These are phyloP conservation scores for Scheffersomyces insectosa DNA, from an alignment of 1,139 yeast genomes.

Conservation along the genomic window DNA sequence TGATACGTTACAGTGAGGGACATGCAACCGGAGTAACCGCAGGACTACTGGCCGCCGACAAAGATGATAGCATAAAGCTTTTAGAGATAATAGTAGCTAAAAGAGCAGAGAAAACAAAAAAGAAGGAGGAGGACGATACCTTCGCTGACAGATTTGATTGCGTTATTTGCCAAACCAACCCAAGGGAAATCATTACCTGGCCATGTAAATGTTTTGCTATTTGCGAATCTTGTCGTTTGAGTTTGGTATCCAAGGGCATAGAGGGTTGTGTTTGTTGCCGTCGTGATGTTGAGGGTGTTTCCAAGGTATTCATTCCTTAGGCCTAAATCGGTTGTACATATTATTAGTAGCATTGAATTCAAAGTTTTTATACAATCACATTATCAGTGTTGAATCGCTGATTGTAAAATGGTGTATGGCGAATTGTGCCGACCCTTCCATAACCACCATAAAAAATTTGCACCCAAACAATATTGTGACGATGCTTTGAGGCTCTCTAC, in stretches of 20 bases:
- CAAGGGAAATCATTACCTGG: conserved; percentile 82
- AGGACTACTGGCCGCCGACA: conserved; percentile 7
- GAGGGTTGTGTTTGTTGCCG: conserved; percentile 88
- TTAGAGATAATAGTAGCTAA: conserved; percentile 24
- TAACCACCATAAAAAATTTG: no score
- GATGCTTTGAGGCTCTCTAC: no score
- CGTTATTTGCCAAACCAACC: conserved; percentile 77
- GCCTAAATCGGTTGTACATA: neutral
- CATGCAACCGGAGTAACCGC: neutral
- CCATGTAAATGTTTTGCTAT: conserved; percentile 90
- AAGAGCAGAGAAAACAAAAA: conserved; percentile 5
- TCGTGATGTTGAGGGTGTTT: conserved; percentile 61
- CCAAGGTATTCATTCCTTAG: conserved; percentile 52
- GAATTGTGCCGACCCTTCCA: no score
- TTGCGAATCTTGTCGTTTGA: conserved; percentile 79
- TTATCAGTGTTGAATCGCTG: no score
- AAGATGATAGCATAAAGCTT: conserved; percentile 24
- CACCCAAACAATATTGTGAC: no score
- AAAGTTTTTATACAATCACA: neutral
- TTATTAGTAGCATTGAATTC: no score
- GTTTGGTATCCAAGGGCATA: conserved; percentile 73
- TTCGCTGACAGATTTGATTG: conserved; percentile 46
- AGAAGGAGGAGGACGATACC: conserved; percentile 11
- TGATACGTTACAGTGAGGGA: conserved; percentile 9
- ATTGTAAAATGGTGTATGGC: no score